Conservation (phyloP, 352 stramenopile genomes). For the Phytophthora melonis region DNA sequence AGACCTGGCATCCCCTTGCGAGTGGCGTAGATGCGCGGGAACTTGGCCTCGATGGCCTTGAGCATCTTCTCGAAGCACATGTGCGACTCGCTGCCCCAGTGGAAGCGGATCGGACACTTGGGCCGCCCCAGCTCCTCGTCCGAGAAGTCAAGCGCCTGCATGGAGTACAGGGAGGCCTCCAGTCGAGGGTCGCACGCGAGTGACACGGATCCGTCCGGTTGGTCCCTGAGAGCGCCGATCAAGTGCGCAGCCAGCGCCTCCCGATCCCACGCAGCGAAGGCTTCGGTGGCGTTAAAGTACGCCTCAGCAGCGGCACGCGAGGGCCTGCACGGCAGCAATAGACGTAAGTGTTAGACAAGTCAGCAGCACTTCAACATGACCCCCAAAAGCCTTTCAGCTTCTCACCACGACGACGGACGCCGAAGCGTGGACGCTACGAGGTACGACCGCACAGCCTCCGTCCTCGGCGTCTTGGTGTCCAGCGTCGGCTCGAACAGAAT, state of each 20-base stretch:
- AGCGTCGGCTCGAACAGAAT: constrained; percentile 54
- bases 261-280: constrained; percentile 34
- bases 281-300: constrained; percentile 19
- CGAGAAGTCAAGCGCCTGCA: constrained; percentile 35
- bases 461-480: constrained; percentile 30
- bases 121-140: constrained; percentile 36
- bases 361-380: background rate
- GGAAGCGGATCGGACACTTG: constrained; percentile 46
- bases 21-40: constrained; percentile 55
- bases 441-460: constrained; percentile 33
- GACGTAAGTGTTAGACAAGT: too few relatives aligned
- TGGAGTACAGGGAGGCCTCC: constrained; percentile 52
- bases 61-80: constrained; percentile 47
- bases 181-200: constrained; percentile 48
- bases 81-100: constrained; percentile 45
- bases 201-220: constrained; percentile 26
- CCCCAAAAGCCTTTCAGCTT: background rate
- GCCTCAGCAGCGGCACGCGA: constrained; percentile 31
- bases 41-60: constrained; percentile 28
- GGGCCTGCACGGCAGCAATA: constrained; percentile 4
- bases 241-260: constrained; percentile 37
- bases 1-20: constrained; percentile 37
- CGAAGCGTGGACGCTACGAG: constrained; percentile 35
- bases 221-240: constrained; percentile 24
- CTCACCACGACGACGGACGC: constrained; percentile 31